Evolutionary conservation across 2,329 filamentous ascomycete genomes (phyloP).

Genomic region (Penicillium sp.): DNA sequence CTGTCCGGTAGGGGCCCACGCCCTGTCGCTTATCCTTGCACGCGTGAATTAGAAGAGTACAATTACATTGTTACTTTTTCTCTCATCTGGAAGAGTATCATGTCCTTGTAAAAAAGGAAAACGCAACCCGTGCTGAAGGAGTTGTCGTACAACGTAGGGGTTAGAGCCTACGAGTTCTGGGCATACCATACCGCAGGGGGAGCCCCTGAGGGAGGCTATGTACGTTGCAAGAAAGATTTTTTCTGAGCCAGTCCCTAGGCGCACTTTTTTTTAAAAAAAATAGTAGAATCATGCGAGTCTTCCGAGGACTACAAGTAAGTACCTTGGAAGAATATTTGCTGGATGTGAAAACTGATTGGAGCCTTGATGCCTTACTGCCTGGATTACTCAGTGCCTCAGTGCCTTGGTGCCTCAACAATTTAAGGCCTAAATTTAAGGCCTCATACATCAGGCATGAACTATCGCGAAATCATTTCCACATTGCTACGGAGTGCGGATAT

Average conservation of each 20-base stretch:
- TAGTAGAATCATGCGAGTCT: background rate
- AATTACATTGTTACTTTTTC: background rate
- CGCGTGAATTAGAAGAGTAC: background rate
- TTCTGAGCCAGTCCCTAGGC: background rate
- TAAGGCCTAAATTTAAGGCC: accelerated
- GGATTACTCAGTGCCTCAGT: background rate
- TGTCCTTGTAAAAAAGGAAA: no score
- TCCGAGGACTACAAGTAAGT: no score
- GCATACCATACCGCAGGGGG: conserved; percentile 6
- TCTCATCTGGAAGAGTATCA: background rate
- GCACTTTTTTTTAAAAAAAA: background rate
- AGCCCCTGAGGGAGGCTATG: background rate
- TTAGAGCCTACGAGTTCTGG: background rate
- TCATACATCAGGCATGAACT: no score
- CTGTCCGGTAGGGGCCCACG: conserved; percentile 13
- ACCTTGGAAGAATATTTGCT: background rate
- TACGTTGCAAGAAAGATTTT: background rate
- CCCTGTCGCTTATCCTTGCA: background rate
- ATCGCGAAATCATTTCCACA: no score
- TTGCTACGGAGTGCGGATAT: no score
- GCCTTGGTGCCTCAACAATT: background rate
- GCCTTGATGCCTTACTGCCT: background rate
- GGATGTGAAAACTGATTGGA: background rate
- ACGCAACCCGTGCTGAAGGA: background rate
- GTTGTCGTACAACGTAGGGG: background rate